phyloP scores from a whole-genome alignment of 305 asterid species.

The Petunia hybrid region DNA sequence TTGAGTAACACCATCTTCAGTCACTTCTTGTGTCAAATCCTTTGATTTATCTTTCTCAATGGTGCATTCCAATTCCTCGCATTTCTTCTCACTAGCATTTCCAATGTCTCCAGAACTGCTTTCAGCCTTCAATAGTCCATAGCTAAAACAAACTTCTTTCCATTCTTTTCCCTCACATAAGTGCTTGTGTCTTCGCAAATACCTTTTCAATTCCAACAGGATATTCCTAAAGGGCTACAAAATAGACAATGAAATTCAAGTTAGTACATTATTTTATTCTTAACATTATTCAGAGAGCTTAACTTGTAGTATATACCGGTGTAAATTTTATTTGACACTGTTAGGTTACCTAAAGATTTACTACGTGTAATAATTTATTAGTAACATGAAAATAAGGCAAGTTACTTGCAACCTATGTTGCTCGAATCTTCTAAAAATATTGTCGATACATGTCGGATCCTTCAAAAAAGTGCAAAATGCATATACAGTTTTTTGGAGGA shows the following conservation, averaged over 20 bases:
- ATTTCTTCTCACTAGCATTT: background rate
- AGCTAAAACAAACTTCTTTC: constrained; percentile 52
- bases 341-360: no score
- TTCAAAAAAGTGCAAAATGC: no score
- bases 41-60: constrained; percentile 32
- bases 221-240: constrained; percentile 66
- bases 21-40: background rate
- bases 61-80: constrained; percentile 27
- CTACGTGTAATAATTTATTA: no score
- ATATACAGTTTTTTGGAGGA: no score
- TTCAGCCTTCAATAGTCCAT: constrained; percentile 64
- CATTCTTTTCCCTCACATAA: constrained; percentile 58
- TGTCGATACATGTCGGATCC: no score
- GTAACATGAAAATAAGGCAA: no score
- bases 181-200: constrained; percentile 62
- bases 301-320: no score
- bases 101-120: background rate
- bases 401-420: no score
- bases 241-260: background rate
- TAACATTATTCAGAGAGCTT: background rate
- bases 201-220: constrained; percentile 66
- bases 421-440: no score
- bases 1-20: background rate
- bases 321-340: no score
- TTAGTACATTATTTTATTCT: background rate